Base-by-base conservation (phyloP, 768 basidiomycete genomes). In the Pholiota conissans region DNA sequence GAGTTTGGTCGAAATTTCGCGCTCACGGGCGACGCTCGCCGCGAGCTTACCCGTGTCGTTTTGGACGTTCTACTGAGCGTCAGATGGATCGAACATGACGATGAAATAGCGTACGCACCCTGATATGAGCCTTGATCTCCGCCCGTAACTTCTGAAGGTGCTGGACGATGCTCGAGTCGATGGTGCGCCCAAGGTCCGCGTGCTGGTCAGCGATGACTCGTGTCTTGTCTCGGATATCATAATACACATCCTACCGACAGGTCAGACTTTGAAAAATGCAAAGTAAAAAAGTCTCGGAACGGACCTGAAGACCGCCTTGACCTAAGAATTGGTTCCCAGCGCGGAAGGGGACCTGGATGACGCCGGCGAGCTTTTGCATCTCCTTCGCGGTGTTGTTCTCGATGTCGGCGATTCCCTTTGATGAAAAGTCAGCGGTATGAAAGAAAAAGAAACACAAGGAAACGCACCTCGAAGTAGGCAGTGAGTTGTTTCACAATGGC, bases 41-140 rank as follows among this genome's bases (percentile, higher is more conserved):
- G 95, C 95, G 11, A 96, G 84, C 71, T 91, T 94, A 9, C 93
- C 95, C 0, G 95, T 97, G 69, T 95, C 95, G 61, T 95, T 96
- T 82, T 96, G 94, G 9, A 98, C 87, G 61, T 93, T 93, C 89
- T 91, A 60, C 1, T 32, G 3, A 1, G n/a, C 32, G 29, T 24
- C n/a, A 37, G 27, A 5, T 6, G 14, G 26, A 52, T 42, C 10
- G 45, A 22, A 49, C 40, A 3, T 27, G 40, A 20, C 46, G 30
- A 35, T 14, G 16, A 22, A 10, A 50, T 10, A 26, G 10, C 24
- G 18, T 18, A 65, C 73, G 2, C 40, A 91, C 93, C 84, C 92
- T 95, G 71, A 99, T 90, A 72, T 99, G 97, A 2, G 95, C 96
- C 75, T 98, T 98, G 72, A 99, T 94, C 73, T 99, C 97, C 1